Conservation (phyloP, 2,329 filamentous ascomycete genomes). For the Curvularia spicifera region DNA sequence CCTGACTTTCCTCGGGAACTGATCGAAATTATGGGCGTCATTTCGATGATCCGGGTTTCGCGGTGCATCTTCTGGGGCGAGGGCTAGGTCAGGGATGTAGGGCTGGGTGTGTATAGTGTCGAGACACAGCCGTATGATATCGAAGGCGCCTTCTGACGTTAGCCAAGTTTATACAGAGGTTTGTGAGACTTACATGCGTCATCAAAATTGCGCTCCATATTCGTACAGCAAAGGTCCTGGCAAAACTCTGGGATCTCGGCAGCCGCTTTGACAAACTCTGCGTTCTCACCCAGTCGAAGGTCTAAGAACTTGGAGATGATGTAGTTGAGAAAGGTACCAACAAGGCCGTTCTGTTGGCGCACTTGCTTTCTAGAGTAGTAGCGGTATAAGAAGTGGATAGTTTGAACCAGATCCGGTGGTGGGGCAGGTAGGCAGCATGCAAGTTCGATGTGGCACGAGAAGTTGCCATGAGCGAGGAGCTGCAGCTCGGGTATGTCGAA, state of each 20-base stretch:
- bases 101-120: constrained; percentile 13
- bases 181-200: constrained; percentile 49
- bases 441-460: constrained; percentile 49
- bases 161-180: background rate
- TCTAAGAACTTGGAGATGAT: constrained; percentile 50
- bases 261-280: constrained; percentile 47
- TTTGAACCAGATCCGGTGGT: constrained; percentile 50
- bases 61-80: constrained; percentile 19
- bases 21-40: background rate
- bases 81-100: constrained; percentile 8
- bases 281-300: constrained; percentile 46
- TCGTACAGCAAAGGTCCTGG: constrained; percentile 50
- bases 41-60: constrained; percentile 15
- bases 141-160: constrained; percentile 20
- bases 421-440: constrained; percentile 48
- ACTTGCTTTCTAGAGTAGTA: constrained; percentile 33
- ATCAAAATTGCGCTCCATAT: constrained; percentile 47
- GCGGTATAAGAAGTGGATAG: constrained; percentile 48
- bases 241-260: constrained; percentile 50
- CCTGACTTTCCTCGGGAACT: background rate
- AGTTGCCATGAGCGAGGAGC: constrained; percentile 48
- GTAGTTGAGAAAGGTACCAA: constrained; percentile 53
- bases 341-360: constrained; percentile 36
- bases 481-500: constrained; percentile 51
- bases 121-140: constrained; percentile 23